Conservation (phyloP, 2,329 filamentous ascomycete species). For the Monilinia vaccinii-corymbosi region DNA sequence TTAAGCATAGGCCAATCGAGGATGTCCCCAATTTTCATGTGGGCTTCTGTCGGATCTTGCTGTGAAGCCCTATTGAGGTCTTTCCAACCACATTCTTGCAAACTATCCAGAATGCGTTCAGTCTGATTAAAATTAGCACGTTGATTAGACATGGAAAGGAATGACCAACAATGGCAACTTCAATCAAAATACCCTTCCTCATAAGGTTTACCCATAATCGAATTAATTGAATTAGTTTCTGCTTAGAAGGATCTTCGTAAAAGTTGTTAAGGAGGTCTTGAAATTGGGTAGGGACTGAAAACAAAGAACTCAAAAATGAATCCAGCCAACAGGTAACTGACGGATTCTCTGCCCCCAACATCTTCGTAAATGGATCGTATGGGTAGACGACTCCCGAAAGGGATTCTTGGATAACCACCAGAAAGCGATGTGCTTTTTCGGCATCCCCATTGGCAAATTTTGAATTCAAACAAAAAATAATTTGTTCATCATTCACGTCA, state of each 20-base stretch:
- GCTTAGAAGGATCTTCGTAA: conserved; percentile 61
- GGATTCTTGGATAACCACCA: conserved; percentile 72
- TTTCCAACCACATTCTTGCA: conserved; percentile 81
- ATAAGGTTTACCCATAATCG: conserved; percentile 92
- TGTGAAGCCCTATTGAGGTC: conserved; percentile 71
- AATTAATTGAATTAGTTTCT: conserved; percentile 66
- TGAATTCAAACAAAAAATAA: conserved; percentile 50
- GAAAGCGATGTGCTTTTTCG: conserved; percentile 65
- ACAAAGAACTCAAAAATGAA: conserved; percentile 89
- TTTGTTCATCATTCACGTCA: conserved; percentile 51
- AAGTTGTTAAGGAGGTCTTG: conserved; percentile 72
- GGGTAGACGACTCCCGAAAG: conserved; percentile 68
- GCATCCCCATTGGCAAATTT: conserved; percentile 59
- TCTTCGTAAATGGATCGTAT: conserved; percentile 61
- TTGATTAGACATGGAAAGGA: not conserved
- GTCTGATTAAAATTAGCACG: conserved; percentile 44
- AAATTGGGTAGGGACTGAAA: conserved; percentile 79
- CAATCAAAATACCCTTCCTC: conserved; percentile 75
- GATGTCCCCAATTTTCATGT: conserved; percentile 86
- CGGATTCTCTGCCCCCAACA: conserved; percentile 82
- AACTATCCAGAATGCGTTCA: conserved; percentile 68
- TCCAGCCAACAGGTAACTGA: conserved; percentile 93
- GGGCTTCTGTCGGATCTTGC: conserved; percentile 93
- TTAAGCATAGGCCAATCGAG: conserved; percentile 81
- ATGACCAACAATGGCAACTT: conserved; percentile 63